Evolutionary conservation across 2,329 filamentous ascomycete genomes (phyloP), one percentile per base, ranked within the genome.

Genomic region (Acrocalymma vagum): DNA sequence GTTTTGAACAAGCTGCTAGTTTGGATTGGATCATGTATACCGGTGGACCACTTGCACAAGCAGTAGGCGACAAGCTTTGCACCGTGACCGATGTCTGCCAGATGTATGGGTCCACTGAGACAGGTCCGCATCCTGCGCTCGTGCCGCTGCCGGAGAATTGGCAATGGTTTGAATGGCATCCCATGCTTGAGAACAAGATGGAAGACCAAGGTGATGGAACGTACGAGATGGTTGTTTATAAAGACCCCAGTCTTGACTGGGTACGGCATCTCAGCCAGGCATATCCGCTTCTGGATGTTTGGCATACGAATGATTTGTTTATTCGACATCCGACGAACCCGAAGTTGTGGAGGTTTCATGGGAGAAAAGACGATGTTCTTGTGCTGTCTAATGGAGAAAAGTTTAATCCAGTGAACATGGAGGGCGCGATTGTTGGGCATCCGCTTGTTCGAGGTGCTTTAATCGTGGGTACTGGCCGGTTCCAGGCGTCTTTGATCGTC

Each of bases 391-490:
- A 54, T 30, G 51, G 48, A 7, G 48, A 52, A 27, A 56, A 54
- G 18, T 45, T 56, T 37, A 53, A 57, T 23, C 48, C 55, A 5
- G 48, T 58, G 9, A 25, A 32, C 9, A 50, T 38, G 6, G 56
- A 62, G 35, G 48, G 45, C 23, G 29, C 30, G 3, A 34, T 65
- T 9, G 53, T 58, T 20, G 38, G 50, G 14, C 58, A 69, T 30
- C 31, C 39, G 0, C 23, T 26, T 9, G 29, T 54, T 2, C 42
- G 44, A 10, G 42, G 45, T 18, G 58, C 60, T 6, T 21, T 66
- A 1, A 46, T 55, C 2, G 38, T 63, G 2, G 63, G 63, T 1
- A 29, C 49, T 17, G 55, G 55, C 4, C 44, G 31, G 7, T 52
- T 53, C 3, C 51, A 61, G 13, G 16, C 54, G 13, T 41, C 44